Evolutionary conservation across 192 early-diverging fungal species (phyloP), one percentile per base, ranked within the genome.

Genomic region (Mortierella claussenii): DNA sequence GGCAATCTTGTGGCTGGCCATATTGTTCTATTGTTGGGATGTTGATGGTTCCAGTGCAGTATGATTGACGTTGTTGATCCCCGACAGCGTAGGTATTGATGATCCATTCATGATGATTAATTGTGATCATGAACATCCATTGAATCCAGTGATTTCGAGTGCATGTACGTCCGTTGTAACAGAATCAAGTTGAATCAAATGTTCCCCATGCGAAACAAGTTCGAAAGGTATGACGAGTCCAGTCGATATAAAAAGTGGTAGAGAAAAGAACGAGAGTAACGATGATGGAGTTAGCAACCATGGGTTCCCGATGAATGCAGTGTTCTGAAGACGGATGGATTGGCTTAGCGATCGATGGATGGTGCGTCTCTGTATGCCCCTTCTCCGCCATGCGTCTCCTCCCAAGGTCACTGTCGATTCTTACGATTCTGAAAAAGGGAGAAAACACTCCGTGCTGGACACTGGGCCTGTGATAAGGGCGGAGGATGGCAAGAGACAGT

Each of bases 1-100:
- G 73, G 73, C 73, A 67, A 76, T 76, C 73, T 76, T 76, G 52
- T 67, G 73, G 73, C 73, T 76, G 73, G 73, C 73, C 73, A 76
- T 76, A 62, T 55, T 76, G 64, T 65, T 71, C 69, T 71, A 37
- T 40, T 53, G 27, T 7, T 46, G 50, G 33, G 15, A 13, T 24
- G 23, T 24, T 37, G 24, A 31, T 42, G 65, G 44, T 42, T 13
- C 12, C 17, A 31, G 43, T 46, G 40, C 31, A n/a, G n/a, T n/a
- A n/a, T 40, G 37, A 40, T 40, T 40, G 13, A 40, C 13, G 37
- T 40, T 40, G 7, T 40, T 40, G 13, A n/a, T n/a, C n/a, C n/a
- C n/a, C n/a, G n/a, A n/a, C n/a, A n/a, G n/a, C n/a, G n/a, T n/a
- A n/a, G n/a, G n/a, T n/a, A n/a, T n/a, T n/a, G n/a, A n/a, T n/a